Percentiles rank a stretch among this genome's conserved stretches.
Evolutionary conservation across 2,329 filamentous ascomycete species (phyloP).

Genomic region (Botrytis aclada): DNA sequence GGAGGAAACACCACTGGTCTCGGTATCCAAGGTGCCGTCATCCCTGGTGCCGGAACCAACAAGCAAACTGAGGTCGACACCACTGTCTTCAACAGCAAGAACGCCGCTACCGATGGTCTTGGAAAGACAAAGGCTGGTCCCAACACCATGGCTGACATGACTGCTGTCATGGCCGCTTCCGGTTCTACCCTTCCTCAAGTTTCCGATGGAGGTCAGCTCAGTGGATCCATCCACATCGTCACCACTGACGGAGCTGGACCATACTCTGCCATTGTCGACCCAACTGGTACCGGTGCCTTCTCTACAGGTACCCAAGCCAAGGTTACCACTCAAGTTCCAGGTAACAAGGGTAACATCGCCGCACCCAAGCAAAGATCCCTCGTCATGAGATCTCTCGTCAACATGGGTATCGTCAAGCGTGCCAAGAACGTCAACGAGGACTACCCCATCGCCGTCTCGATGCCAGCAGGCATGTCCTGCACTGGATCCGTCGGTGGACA

Average conservation of each 20-base stretch:
- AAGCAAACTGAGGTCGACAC: slow-evolving; percentile 46
- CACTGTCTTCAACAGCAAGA: slow-evolving; percentile 51
- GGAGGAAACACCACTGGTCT: slow-evolving; percentile 46
- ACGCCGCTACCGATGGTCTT: slow-evolving; percentile 49
- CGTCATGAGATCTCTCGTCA: slow-evolving; percentile 31
- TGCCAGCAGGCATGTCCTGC: slow-evolving; percentile 52
- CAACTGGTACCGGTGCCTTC: slow-evolving; percentile 52
- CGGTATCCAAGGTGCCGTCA: slow-evolving; percentile 42
- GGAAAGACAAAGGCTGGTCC: slow-evolving; percentile 56
- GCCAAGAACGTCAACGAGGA: slow-evolving; percentile 37
- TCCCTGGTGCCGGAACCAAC: slow-evolving; percentile 44
- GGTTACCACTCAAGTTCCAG: slow-evolving; percentile 53
- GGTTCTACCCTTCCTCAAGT: slow-evolving; percentile 58
- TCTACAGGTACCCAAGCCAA: slow-evolving; percentile 50
- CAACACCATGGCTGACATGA: slow-evolving; percentile 55
- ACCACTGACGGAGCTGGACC: slow-evolving; percentile 62
- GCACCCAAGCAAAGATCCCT: slow-evolving; percentile 32
- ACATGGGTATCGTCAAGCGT: slow-evolving; percentile 35
- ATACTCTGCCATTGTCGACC: slow-evolving; percentile 58
- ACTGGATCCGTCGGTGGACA: slow-evolving; percentile 59
- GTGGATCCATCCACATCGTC: slow-evolving; percentile 65
- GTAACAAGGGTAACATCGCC: slow-evolving; percentile 41
- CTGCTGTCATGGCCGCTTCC: slow-evolving; percentile 54
- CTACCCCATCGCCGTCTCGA: slow-evolving; percentile 44
- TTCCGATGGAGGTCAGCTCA: slow-evolving; percentile 52